These are phyloP conservation scores for Stramenopiles sp. DNA, from an alignment of 352 stramenopile species.

Conservation along the genomic window DNA sequence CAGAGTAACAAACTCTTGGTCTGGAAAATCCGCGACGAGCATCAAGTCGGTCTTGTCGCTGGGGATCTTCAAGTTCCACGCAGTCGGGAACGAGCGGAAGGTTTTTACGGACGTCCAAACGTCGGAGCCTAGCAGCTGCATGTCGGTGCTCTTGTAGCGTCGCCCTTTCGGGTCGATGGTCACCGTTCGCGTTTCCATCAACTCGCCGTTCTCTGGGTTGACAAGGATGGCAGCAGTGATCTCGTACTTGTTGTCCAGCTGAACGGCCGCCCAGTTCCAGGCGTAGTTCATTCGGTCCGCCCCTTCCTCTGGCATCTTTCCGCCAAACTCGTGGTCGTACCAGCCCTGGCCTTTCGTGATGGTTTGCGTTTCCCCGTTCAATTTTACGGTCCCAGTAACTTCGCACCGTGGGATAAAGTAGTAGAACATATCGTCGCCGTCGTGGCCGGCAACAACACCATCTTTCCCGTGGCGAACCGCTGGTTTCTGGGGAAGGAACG, in stretches of 20 bases:
- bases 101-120: constrained; percentile 20
- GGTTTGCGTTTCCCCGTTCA: constrained; percentile 7
- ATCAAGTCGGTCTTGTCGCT: constrained; percentile 14
- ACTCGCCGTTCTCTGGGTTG: not conserved
- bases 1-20: constrained; percentile 23
- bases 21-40: constrained; percentile 14
- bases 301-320: not conserved
- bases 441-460: constrained; percentile 21
- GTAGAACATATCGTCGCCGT: constrained; percentile 26
- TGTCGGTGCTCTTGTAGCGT: constrained; percentile 4
- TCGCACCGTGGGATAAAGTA: constrained; percentile 23
- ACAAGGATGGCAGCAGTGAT: constrained; percentile 15
- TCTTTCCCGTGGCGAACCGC: constrained; percentile 20
- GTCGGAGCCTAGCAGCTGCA: constrained; percentile 1
- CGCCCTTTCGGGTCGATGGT: constrained; percentile 18
- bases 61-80: constrained; percentile 12
- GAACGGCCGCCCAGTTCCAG: constrained; percentile 22
- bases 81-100: constrained; percentile 17
- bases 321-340: constrained; percentile 25
- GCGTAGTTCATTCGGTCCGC: constrained; percentile 12
- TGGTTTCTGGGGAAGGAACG: constrained; percentile 15
- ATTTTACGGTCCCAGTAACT: constrained; percentile 12
- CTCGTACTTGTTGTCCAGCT: constrained; percentile 21
- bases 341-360: constrained; percentile 16
- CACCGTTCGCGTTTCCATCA: not conserved